These are phyloP conservation scores for Sideroxylon spinosum DNA, from an alignment of 179 eudicot genomes.

Conservation along the genomic window DNA sequence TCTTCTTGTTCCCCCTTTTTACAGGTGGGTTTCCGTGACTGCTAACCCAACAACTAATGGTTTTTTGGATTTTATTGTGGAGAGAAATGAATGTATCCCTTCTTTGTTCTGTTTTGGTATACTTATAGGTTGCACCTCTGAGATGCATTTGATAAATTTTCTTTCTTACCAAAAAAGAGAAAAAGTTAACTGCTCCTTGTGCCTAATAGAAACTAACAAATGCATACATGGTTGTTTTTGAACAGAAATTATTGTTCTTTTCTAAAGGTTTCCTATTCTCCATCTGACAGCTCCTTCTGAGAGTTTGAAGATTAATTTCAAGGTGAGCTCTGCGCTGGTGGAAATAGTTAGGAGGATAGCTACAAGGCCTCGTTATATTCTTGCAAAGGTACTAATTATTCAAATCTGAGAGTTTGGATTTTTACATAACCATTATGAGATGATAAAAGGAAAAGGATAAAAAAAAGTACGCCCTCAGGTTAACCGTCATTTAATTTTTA, in stretches of 20 bases:
- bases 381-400: conserved; percentile 72
- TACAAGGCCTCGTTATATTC: conserved; percentile 85
- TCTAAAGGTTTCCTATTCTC: conserved; percentile 3
- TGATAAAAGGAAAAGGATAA: neutral
- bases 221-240: conserved; percentile 4
- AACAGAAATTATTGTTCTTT: neutral
- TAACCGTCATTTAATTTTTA: neutral
- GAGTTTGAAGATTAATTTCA: conserved; percentile 88
- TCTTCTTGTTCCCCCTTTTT: no score
- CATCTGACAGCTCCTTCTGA: conserved; percentile 68
- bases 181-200: neutral
- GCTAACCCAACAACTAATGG: neutral
- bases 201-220: neutral
- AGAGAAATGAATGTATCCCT: no score
- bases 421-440: neutral
- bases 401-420: neutral
- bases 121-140: neutral
- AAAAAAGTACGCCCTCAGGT: neutral
- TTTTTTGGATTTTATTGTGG: neutral
- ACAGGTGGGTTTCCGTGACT: neutral
- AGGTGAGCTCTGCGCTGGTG: conserved; percentile 98
- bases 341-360: conserved; percentile 78
- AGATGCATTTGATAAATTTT: neutral
- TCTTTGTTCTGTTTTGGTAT: neutral
- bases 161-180: neutral